A percentile compares a stretch with the other conserved stretches of the same genome.
phyloP scores from a whole-genome alignment of 2,329 filamentous ascomycete genomes.

The Phyllosticta capitalensis region DNA sequence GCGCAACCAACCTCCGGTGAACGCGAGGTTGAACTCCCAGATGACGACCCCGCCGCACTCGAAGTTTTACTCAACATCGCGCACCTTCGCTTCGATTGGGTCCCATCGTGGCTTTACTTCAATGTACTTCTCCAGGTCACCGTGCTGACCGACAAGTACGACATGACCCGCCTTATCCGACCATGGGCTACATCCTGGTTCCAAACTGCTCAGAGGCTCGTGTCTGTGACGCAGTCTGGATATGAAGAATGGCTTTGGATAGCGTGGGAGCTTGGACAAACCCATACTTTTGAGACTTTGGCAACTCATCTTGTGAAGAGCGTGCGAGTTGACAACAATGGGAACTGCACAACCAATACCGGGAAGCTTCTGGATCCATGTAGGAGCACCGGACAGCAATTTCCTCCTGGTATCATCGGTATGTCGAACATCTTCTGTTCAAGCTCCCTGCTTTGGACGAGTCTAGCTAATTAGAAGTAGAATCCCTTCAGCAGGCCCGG shows the following conservation, averaged over 20 bases:
- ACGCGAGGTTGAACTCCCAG: conserved; percentile 18
- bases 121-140: conserved; percentile 20
- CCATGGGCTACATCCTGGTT: conserved; percentile 20
- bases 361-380: background rate
- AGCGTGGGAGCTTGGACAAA: conserved; percentile 18
- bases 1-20: background rate
- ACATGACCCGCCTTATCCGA: conserved; percentile 19
- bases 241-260: conserved; percentile 21
- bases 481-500: background rate
- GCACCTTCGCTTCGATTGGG: conserved; percentile 19
- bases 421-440: too few relatives aligned
- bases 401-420: background rate
- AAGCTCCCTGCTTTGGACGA: too few relatives aligned
- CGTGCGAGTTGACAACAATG: background rate
- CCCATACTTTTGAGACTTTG: conserved; percentile 15
- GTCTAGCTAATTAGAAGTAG: background rate
- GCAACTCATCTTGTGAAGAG: conserved; percentile 11
- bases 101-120: conserved; percentile 19
- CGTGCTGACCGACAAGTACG: conserved; percentile 21
- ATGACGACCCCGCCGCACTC: conserved; percentile 25
- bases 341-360: background rate
- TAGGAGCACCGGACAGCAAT: background rate
- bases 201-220: conserved; percentile 2
- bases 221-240: conserved; percentile 11
- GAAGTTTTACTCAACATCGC: conserved; percentile 24